These are phyloP conservation scores for Alternaria brassicae DNA, from an alignment of 2,329 filamentous ascomycete genomes.

Conservation along the genomic window DNA sequence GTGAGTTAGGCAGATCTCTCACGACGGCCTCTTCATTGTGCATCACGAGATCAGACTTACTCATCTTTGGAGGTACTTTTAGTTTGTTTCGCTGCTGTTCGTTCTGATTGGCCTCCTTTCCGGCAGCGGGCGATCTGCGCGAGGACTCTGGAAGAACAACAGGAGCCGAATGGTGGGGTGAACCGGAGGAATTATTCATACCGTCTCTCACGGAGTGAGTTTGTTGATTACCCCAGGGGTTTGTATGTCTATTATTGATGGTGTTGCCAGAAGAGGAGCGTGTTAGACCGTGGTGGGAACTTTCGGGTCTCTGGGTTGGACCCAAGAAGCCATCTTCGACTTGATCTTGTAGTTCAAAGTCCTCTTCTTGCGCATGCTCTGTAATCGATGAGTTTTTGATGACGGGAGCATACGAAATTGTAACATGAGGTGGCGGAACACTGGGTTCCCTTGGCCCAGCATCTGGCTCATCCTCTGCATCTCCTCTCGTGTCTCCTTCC, in stretches of 20 bases:
- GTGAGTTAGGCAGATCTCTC: no score
- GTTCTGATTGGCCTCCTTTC: no score
- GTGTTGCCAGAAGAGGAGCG: not conserved
- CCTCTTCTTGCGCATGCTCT: not conserved
- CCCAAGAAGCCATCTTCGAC: no score
- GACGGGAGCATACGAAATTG: not conserved
- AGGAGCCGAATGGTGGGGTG: not conserved
- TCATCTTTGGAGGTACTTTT: no score
- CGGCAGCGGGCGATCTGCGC: no score
- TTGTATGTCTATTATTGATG: not conserved
- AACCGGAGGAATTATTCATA: not conserved
- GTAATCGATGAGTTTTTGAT: not conserved
- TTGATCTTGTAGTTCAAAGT: not conserved
- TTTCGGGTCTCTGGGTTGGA: not conserved
- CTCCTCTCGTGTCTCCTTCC: no score
- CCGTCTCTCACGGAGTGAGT: no score
- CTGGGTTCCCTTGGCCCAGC: not conserved
- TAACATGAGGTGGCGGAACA: not conserved
- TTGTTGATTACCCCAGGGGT: no score
- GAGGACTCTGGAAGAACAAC: not conserved
- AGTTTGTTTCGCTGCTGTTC: no score
- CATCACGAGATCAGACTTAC: no score
- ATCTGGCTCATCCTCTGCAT: not conserved
- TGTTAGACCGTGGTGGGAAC: not conserved
- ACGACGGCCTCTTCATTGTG: no score